These are phyloP conservation scores for Sphaerulina musiva DNA, from an alignment of 2,329 filamentous ascomycete genomes.

Conservation along the genomic window DNA sequence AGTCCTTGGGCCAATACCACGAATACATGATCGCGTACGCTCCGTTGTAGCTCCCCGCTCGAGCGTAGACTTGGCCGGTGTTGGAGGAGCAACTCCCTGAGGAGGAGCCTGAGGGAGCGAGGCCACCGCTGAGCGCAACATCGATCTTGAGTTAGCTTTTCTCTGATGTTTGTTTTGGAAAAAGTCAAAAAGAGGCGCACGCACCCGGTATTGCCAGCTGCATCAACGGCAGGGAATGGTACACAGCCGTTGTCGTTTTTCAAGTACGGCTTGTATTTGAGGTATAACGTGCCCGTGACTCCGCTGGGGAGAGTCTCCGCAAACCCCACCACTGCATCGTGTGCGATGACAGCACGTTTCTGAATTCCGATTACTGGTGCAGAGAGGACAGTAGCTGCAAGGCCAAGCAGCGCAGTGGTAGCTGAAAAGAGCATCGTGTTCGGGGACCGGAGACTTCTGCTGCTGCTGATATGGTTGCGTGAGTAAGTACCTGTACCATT, in stretches of 20 bases:
- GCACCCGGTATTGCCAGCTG: constrained; percentile 51
- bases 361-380: constrained; percentile 8
- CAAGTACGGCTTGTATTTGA: constrained; percentile 52
- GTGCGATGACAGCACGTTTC: constrained; percentile 40
- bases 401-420: neutral
- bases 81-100: constrained; percentile 39
- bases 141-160: neutral
- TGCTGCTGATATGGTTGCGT: neutral
- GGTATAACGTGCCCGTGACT: constrained; percentile 44
- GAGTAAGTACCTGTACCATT: too few species aligned
- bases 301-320: constrained; percentile 47
- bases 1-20: constrained; percentile 49
- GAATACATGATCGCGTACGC: constrained; percentile 48
- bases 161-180: constrained; percentile 1
- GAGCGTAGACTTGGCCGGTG: constrained; percentile 49
- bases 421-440: neutral
- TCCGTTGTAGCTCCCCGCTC: constrained; percentile 38
- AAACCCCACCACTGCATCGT: constrained; percentile 49
- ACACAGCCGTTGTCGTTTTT: constrained; percentile 55
- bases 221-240: constrained; percentile 56
- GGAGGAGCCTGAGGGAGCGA: constrained; percentile 37
- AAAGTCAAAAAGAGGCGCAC: neutral
- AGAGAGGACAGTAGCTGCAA: constrained; percentile 5
- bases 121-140: constrained; percentile 37
- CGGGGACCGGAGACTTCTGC: neutral